A percentile compares a stretch with the other conserved stretches of the same genome.
phyloP scores from a whole-genome alignment of 345 rosid species.

The Sisymbrium irio region DNA sequence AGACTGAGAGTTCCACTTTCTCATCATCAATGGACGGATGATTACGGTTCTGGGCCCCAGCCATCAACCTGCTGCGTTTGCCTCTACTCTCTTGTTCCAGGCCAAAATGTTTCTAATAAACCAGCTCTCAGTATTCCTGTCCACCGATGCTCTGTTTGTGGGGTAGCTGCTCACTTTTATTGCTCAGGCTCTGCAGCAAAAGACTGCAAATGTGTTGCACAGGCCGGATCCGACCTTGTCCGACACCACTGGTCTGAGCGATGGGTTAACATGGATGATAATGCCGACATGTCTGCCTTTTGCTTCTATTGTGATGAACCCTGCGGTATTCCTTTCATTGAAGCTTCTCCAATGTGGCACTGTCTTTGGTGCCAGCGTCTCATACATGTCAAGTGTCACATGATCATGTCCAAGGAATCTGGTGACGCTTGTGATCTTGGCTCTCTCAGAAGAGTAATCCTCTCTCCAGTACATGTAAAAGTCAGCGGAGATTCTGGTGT shows the following conservation, averaged over 20 bases:
- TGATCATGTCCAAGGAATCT: conserved; percentile 56
- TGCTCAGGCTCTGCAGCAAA: conserved; percentile 61
- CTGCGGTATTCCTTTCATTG: conserved; percentile 63
- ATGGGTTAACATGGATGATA: conserved; percentile 63
- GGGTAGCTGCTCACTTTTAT: conserved; percentile 61
- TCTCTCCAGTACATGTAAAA: conserved; percentile 63
- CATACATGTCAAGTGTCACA: conserved; percentile 63
- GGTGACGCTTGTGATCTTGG: conserved; percentile 68
- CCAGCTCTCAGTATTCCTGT: conserved; percentile 41
- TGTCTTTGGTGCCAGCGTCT: conserved; percentile 74
- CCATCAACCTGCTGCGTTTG: conserved; percentile 67
- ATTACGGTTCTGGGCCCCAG: conserved; percentile 42
- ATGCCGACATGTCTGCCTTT: conserved; percentile 55
- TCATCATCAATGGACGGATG: conserved; percentile 58
- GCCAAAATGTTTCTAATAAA: conserved; percentile 37
- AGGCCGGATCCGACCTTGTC: conserved; percentile 52
- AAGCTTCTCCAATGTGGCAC: conserved; percentile 69
- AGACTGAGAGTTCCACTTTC: conserved; percentile 56
- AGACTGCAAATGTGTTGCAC: conserved; percentile 66
- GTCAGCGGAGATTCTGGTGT: conserved; percentile 37
- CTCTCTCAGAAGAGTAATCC: conserved; percentile 53
- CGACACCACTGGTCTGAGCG: conserved; percentile 69
- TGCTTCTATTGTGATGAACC: conserved; percentile 70
- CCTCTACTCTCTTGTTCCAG: conserved; percentile 46
- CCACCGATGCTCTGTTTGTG: conserved; percentile 57